Base-by-base conservation (phyloP, 768 basidiomycete genomes). In the Rhodosporidiobolus sp. region DNA sequence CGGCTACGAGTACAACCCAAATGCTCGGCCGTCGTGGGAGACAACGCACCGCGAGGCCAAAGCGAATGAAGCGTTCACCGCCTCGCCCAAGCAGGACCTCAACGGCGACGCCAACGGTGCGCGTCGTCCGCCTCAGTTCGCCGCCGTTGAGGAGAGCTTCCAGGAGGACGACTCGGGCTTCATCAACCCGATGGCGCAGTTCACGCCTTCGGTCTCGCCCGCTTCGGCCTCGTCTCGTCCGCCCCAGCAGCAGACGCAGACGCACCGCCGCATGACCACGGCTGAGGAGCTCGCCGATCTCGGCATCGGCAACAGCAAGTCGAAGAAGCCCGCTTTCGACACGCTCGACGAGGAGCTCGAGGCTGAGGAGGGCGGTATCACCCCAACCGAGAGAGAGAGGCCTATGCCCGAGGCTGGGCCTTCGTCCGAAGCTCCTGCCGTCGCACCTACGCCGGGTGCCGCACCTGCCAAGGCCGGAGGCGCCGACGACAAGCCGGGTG, bases 271-370 rank as follows among this genome's bases (percentile, higher is more conserved):
- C 4, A 76, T 69, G 72, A 73, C 72, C 17, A 76, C 75, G 1
- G 63, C 53, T 9, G 63, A 90, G 1, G 89, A 89, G 20, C 88
- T 88, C 1, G 93, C 95, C 55, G 93, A 96, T 78, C 85, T 99
- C 62, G 96, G 96, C 1, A 85, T 98, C 72, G 92, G 94, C 4
- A 99, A 98, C 78, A 72, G 75, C n/a, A 84, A 85, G 58, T 80
- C 74, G 28, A 85, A 82, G 50, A 73, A 74, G 69, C 72, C 72
- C 0, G 63, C 59, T 1, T 76, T 73, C 57, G 69, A 76, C 38
- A 69, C 73, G 11, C 72, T 72, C 48, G 70, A 79, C 48, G 67
- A 75, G 54, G 71, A 80, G 53, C 60, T 70, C 57, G 74, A 71
- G 26, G 67, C 72, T 32, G 75, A 75, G 60, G 77, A 82, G 57